Base-by-base conservation (phyloP, 768 basidiomycete genomes). In the Lactarius tabidus region DNA sequence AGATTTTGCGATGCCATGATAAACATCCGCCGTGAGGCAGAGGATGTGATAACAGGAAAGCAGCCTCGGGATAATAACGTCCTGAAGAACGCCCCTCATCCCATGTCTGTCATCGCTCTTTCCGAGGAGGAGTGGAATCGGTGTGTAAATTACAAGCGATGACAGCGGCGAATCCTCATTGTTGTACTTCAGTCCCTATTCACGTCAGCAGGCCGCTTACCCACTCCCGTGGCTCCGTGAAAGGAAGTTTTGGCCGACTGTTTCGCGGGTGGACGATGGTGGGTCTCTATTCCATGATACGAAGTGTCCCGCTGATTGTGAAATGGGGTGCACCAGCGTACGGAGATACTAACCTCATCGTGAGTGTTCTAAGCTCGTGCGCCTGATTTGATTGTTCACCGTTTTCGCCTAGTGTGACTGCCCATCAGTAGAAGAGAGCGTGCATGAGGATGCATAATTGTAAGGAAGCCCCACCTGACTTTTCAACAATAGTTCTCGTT, bases 1-100 rank as follows among this genome's bases (percentile, higher is more conserved):
- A 92, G 92, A 72, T 98, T 99, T 81, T 97, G 96, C 77, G 93
- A 98, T 70, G 96, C 97, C 26, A 97, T 98, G 93, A 95, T 99
- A 68, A 85, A 90, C 68, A 99, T 99, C 69, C 90, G 95, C 57
- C 79, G 85, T 71, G 97, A 99, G 76, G 95, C 87, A 0, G 88
- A 95, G 62, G 92, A 95, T 56, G 84, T 99, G 71, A 84, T 90
- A 52, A 78, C 82, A 20, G 97, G 96, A 56, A 89, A 88, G 72
- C 94, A 96, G 74, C 91, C 94, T 3, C 89, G 82, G 74, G 92
- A 91, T 68, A 92, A 93, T 78, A 99, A 99, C 74, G 75, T 96
- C 20, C 80, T 99, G 67, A 93, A 88, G 75, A 96, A 98, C 72
- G 93, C 97, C 0, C 97, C 97, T 29, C 97, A 99, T 74, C 88